Evolutionary conservation across 352 stramenopile genomes (phyloP).

Genomic region (Blastocystis sp.): DNA sequence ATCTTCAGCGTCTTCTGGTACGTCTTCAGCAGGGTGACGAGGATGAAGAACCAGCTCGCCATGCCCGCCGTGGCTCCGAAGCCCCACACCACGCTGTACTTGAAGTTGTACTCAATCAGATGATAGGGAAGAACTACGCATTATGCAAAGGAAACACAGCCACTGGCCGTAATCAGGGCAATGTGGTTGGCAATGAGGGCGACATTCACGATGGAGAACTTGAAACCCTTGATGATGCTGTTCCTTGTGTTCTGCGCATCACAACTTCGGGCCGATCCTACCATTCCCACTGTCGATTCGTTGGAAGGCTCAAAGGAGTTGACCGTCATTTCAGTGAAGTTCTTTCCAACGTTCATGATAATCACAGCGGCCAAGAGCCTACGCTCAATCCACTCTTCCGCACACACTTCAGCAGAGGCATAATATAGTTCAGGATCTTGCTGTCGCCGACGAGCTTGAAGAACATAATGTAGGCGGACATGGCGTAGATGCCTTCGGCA

Average conservation of each 20-base stretch:
- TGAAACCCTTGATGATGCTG: conserved; percentile 44
- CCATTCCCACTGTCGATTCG: conserved; percentile 38
- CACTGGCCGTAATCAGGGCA: conserved; percentile 48
- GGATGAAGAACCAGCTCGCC: conserved; percentile 53
- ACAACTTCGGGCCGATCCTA: background rate
- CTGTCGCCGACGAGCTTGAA: conserved; percentile 58
- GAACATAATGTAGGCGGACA: conserved; percentile 42
- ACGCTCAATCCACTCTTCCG: background rate
- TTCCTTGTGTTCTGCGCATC: conserved; percentile 1
- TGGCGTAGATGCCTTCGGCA: conserved; percentile 44
- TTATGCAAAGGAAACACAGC: background rate
- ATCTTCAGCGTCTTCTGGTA: conserved; percentile 59
- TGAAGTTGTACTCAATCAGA: background rate
- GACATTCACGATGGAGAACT: conserved; percentile 53
- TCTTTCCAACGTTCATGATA: conserved; percentile 49
- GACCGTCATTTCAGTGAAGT: conserved; percentile 51
- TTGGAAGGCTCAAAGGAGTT: conserved; percentile 39
- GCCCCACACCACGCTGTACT: conserved; percentile 25
- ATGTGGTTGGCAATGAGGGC: conserved; percentile 53
- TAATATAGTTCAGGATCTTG: conserved; percentile 58
- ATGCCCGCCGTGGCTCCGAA: conserved; percentile 13
- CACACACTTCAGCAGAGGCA: conserved; percentile 42
- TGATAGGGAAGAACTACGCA: conserved; percentile 55
- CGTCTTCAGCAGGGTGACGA: conserved; percentile 40
- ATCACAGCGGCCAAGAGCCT: conserved; percentile 36